phyloP scores from a whole-genome alignment of 176 grass and related monocot species.

The Eremochloa ophiuroides region DNA sequence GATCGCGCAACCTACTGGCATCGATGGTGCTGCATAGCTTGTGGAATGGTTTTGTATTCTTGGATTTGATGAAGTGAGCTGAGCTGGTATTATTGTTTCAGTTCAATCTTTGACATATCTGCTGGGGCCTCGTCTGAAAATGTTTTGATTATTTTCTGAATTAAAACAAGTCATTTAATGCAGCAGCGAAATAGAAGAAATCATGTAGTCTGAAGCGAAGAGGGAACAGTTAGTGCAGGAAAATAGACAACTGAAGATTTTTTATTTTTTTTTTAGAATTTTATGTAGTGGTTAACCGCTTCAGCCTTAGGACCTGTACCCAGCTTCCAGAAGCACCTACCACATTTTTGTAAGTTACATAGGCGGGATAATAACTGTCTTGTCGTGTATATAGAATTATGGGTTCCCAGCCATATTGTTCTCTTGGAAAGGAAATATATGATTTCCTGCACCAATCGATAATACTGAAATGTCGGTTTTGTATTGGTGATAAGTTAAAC shows the following conservation, averaged over 20 bases:
- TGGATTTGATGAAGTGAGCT: too few species aligned
- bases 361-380: constrained; percentile 13
- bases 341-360: constrained; percentile 17
- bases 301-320: background rate
- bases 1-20: too few species aligned
- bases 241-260: background rate
- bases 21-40: too few species aligned
- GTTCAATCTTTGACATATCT: constrained; percentile 10
- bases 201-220: background rate
- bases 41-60: too few species aligned
- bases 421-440: background rate
- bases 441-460: too few species aligned
- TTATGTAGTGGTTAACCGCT: background rate
- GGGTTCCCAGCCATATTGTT: background rate
- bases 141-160: background rate
- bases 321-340: constrained; percentile 3
- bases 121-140: background rate
- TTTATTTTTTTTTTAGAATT: background rate
- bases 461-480: too few species aligned
- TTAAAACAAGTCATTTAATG: background rate
- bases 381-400: constrained; percentile 24
- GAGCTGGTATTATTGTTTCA: background rate
- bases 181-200: constrained; percentile 8
- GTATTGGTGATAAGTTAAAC: too few species aligned
- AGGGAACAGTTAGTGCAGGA: background rate